Base-by-base conservation (phyloP, 208 protist genomes). In the Leishmania turanica region DNA sequence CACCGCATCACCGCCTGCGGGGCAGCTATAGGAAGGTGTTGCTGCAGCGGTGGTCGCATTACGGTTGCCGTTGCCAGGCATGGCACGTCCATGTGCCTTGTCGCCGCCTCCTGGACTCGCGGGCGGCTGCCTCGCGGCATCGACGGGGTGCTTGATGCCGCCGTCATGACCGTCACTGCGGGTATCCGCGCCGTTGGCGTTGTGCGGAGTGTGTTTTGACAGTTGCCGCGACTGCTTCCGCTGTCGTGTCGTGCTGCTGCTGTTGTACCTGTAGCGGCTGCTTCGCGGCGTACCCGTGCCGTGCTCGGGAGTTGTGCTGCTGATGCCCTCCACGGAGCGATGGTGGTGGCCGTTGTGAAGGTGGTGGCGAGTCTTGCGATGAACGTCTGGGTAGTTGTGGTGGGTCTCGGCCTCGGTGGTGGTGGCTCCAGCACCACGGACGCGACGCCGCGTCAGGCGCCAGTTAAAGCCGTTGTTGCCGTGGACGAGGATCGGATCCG, bases 211-310 rank as follows among this genome's bases (percentile, higher is more conserved):
- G 76, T 70, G 51, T 49, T 31, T 54, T 45, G 66, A 64, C 73
- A 34, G 47, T 58, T 66, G 73, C 54, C 49, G 74, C 21, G 4
- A 47, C 21, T 47, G 79, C 54, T 70, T 21, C 51, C 37, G 21
- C 69, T 77, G 56, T 40, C 70, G 72, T 0, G 60, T 64, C 19
- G 53, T 58, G 42, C 69, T 69, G 45, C 73, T 77, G 24, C 60
- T 77, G 74, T 60, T 82, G 78, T 82, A 70, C 54, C 71, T 74
- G 58, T 82, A 82, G 27, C 78, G 85, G 27, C 80, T 83, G 78
- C 87, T 90, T n/a, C 81, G 87, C 24, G 87, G 87, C 8, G 87
- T 87, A 8, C 75, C 69, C 34, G 87, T 90, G 69, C 80, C 87
- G 66, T 85, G 84, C 65, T 90, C 87, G 0, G 87, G 87, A 2